These are phyloP conservation scores for Fraxinus americana DNA, from an alignment of 257 asterid genomes.

Conservation along the genomic window DNA sequence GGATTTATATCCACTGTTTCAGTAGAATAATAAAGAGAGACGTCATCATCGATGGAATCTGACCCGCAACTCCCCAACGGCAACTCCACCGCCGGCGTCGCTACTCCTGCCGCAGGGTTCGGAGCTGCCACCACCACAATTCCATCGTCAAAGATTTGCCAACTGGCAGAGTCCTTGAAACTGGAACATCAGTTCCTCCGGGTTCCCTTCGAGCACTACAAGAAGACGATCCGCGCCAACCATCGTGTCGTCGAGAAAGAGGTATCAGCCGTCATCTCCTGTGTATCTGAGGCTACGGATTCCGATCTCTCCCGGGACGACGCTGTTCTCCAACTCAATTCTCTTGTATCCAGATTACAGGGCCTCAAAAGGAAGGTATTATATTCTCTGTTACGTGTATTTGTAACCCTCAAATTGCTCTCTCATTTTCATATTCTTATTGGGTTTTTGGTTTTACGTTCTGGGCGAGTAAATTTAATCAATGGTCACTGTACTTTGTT, in stretches of 20 bases:
- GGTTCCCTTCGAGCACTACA: constrained; percentile 91
- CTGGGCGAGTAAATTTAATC: no score
- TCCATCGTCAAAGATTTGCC: constrained; percentile 60
- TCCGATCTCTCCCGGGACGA: constrained; percentile 61
- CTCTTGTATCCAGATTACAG: constrained; percentile 81
- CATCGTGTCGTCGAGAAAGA: constrained; percentile 92
- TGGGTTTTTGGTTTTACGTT: neutral
- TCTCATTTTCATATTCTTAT: neutral
- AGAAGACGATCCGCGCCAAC: constrained; percentile 90
- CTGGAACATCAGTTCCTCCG: constrained; percentile 95
- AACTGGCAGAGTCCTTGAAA: constrained; percentile 67
- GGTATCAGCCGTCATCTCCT: constrained; percentile 66
- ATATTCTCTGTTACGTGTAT: neutral
- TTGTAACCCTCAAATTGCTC: neutral
- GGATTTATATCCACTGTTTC: neutral
- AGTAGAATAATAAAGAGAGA: constrained; percentile 1
- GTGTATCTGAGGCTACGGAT: constrained; percentile 55
- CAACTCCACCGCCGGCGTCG: constrained; percentile 28
- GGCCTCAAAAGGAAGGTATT: constrained; percentile 94
- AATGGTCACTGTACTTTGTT: no score
- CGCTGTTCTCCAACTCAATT: constrained; percentile 69
- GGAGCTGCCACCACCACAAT: constrained; percentile 22
- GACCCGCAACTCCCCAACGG: constrained; percentile 62
- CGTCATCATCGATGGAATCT: constrained; percentile 60
- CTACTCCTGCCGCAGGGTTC: neutral